phyloP scores from a whole-genome alignment of 768 basidiomycete genomes.

The Boletus pseudopeckii region DNA sequence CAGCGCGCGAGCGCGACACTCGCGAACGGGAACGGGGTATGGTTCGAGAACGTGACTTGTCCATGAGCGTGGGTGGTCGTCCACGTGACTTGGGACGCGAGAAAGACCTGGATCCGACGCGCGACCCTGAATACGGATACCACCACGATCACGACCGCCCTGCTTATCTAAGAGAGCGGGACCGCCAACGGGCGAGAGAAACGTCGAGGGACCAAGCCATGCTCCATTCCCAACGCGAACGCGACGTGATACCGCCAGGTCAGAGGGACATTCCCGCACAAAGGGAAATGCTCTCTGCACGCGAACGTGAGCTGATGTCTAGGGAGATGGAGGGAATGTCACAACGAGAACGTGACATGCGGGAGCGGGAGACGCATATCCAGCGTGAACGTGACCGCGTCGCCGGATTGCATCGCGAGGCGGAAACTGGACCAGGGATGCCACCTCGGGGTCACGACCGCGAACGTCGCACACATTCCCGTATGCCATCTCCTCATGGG shows the following conservation, averaged over 20 bases:
- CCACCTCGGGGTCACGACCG: constrained; percentile 25
- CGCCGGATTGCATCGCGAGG: constrained; percentile 19
- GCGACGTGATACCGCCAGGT: constrained; percentile 13
- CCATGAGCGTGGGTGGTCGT: constrained; percentile 13
- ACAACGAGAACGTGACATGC: constrained; percentile 26
- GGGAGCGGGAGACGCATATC: constrained; percentile 27
- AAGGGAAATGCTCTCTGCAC: constrained; percentile 14
- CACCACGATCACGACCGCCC: constrained; percentile 22
- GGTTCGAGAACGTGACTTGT: constrained; percentile 22
- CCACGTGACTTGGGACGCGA: constrained; percentile 25
- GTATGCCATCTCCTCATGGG: constrained; percentile 27
- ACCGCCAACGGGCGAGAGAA: constrained; percentile 21
- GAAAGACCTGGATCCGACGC: constrained; percentile 23
- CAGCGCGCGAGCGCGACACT: constrained; percentile 23
- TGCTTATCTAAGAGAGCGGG: constrained; percentile 24
- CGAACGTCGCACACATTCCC: constrained; percentile 26
- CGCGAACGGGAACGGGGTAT: constrained; percentile 27
- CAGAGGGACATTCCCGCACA: constrained; percentile 25
- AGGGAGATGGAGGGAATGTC: constrained; percentile 23
- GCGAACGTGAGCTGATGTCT: constrained; percentile 22
- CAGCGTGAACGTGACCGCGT: constrained; percentile 29
- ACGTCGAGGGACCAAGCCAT: constrained; percentile 15
- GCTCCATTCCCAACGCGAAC: constrained; percentile 25
- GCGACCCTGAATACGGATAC: constrained; percentile 24
- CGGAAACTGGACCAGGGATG: constrained; percentile 24